Conservation (phyloP, 441 rosid species). For the Populus tomentosa region DNA sequence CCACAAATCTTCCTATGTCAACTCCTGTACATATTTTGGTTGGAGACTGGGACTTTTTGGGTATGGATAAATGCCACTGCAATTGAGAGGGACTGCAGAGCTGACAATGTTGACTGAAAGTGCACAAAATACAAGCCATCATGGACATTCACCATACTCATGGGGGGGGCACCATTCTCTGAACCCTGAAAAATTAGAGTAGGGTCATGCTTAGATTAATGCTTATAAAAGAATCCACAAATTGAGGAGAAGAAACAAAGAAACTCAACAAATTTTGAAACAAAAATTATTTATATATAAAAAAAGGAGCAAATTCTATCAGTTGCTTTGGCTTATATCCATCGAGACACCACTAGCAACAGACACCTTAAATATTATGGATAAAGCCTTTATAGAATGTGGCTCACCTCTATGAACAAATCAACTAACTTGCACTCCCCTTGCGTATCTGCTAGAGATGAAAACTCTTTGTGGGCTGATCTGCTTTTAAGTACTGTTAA, state of each 20-base stretch:
- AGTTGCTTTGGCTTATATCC: constrained; percentile 8
- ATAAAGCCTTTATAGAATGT: constrained; percentile 5
- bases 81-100: constrained; percentile 67
- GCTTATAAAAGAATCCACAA: neutral
- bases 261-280: neutral
- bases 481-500: constrained; percentile 41
- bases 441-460: constrained; percentile 20
- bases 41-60: constrained; percentile 44
- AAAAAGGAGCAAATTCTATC: neutral
- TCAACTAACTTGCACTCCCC: constrained; percentile 47
- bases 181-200: constrained; percentile 51
- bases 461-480: constrained; percentile 30
- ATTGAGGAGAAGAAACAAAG: neutral
- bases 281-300: neutral
- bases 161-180: constrained; percentile 31
- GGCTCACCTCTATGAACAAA: constrained; percentile 48
- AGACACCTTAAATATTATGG: neutral
- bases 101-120: constrained; percentile 59
- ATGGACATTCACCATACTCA: constrained; percentile 58
- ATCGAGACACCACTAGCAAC: neutral
- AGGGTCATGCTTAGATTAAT: constrained; percentile 5
- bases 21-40: constrained; percentile 45
- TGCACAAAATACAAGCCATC: constrained; percentile 67
- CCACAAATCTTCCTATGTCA: constrained; percentile 30
- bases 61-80: constrained; percentile 70